These are phyloP conservation scores for Trypanosoma conorhini DNA, from an alignment of 208 protist genomes.

Conservation along the genomic window DNA sequence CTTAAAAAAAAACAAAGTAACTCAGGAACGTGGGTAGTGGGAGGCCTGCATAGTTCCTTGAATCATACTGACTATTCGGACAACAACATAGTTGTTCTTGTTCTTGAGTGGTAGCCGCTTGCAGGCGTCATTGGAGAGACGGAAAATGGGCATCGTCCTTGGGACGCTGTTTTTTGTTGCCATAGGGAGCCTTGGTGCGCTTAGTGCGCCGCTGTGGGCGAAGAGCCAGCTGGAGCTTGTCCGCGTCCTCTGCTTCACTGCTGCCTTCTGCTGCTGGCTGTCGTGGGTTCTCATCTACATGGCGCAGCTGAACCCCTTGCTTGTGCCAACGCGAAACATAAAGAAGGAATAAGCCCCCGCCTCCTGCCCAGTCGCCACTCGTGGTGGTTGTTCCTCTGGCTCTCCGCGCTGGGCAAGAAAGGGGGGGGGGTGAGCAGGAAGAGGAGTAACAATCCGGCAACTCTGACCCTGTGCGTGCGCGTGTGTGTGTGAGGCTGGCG, in stretches of 20 bases:
- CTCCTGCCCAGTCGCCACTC: not conserved
- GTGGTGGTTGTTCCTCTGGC: not conserved
- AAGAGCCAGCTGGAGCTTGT: conserved; percentile 84
- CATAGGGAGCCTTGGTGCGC: conserved; percentile 48
- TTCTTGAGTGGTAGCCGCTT: conserved; percentile 4
- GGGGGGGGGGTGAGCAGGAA: not conserved
- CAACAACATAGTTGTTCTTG: not conserved
- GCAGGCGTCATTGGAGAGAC: not conserved
- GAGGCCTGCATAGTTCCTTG: not conserved
- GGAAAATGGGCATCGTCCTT: conserved; percentile 61
- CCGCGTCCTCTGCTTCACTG: conserved; percentile 63
- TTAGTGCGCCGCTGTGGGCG: conserved; percentile 75
- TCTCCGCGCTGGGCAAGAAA: not conserved
- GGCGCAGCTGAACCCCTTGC: conserved; percentile 90
- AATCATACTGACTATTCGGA: not conserved
- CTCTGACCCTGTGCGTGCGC: too few species aligned
- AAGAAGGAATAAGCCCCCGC: conserved; percentile 41
- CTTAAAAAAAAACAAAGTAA: too few species aligned
- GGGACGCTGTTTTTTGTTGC: conserved; percentile 76
- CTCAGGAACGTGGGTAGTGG: not conserved
- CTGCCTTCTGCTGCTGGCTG: conserved; percentile 92
- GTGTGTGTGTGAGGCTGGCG: not conserved
- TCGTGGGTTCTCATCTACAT: conserved; percentile 94
- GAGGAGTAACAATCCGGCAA: not conserved
- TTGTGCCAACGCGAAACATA: conserved; percentile 87